These are phyloP conservation scores for Aspergillus fumigatus DNA, from an alignment of 2,329 filamentous ascomycete genomes.

Conservation along the genomic window DNA sequence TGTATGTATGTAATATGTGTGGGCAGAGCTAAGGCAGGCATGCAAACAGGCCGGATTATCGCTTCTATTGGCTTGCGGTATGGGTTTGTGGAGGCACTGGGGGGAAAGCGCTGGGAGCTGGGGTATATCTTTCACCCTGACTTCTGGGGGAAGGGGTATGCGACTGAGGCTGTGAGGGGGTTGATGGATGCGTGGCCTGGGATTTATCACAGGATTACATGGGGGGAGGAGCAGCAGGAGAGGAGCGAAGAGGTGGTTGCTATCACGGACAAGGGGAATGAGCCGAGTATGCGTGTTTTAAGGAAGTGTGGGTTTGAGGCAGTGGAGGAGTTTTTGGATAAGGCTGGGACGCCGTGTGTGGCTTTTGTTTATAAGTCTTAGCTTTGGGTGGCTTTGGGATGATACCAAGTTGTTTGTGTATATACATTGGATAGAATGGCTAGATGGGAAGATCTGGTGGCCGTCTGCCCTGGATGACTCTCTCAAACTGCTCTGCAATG, in stretches of 20 bases:
- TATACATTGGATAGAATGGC: background rate
- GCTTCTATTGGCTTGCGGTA: constrained; percentile 3
- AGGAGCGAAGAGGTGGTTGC: constrained; percentile 45
- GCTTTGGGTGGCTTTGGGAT: background rate
- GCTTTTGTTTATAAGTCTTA: background rate
- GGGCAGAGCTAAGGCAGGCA: background rate
- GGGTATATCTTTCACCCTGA: constrained; percentile 55
- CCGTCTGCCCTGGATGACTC: constrained; percentile 43
- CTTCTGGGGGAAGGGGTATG: constrained; percentile 54
- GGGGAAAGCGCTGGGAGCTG: constrained; percentile 33
- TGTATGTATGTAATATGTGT: no score
- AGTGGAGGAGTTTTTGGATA: constrained; percentile 6
- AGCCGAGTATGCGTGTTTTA: constrained; percentile 53
- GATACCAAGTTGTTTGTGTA: background rate
- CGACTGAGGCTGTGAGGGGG: constrained; percentile 52
- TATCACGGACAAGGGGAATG: constrained; percentile 48
- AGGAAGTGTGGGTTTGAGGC: constrained; percentile 33
- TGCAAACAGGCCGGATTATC: constrained; percentile 1
- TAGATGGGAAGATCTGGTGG: constrained; percentile 39
- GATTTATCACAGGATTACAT: background rate
- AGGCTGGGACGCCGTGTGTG: constrained; percentile 4
- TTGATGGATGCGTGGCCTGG: constrained; percentile 44
- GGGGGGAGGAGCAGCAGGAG: background rate
- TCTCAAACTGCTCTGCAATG: constrained; percentile 51
- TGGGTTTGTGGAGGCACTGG: background rate